phyloP scores from a whole-genome alignment of 108 stramenopile species.

The Aureococcus anophagefferens region DNA sequence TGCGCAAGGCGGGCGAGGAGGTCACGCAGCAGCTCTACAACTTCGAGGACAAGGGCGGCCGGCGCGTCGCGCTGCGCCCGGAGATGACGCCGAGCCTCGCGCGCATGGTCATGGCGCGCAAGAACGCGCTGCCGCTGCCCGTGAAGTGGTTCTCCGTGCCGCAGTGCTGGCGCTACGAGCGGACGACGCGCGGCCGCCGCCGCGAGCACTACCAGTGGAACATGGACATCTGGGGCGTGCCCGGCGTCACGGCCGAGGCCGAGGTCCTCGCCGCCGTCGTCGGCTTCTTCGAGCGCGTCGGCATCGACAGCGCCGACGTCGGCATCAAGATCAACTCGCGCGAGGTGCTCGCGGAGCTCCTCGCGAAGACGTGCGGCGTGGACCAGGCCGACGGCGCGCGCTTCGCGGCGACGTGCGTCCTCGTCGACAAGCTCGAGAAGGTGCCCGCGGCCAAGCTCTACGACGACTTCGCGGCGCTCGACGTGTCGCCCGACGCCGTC shows the following conservation, averaged over 20 bases:
- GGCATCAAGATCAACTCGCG: slow-evolving; percentile 93
- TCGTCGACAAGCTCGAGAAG: slow-evolving; percentile 97
- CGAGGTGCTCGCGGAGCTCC: slow-evolving; percentile 74
- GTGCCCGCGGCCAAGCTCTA: slow-evolving; percentile 16
- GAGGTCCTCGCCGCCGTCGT: slow-evolving; percentile 88
- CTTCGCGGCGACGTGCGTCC: slow-evolving; percentile 86
- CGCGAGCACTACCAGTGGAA: slow-evolving; percentile 99
- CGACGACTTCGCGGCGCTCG: neutral
- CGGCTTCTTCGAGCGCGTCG: slow-evolving; percentile 70
- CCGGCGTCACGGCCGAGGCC: slow-evolving; percentile 81
- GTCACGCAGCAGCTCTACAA: slow-evolving; percentile 94
- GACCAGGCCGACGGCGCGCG: slow-evolving; percentile 54
- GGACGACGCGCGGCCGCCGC: slow-evolving; percentile 91
- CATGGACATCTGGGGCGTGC: slow-evolving; percentile 71
- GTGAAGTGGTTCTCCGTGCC: slow-evolving; percentile 94
- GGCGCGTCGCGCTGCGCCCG: slow-evolving; percentile 69
- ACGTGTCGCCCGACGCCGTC: neutral
- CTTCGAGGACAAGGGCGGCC: slow-evolving; percentile 90
- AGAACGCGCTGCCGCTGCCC: slow-evolving; percentile 72
- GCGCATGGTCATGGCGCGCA: slow-evolving; percentile 92
- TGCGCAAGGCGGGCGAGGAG: slow-evolving; percentile 95
- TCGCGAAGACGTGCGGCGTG: slow-evolving; percentile 66
- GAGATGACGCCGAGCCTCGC: slow-evolving; percentile 98
- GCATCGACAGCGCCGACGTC: slow-evolving; percentile 76
- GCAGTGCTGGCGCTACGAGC: slow-evolving; percentile 92